A percentile compares a stretch with the other conserved stretches of the same genome.
Evolutionary conservation across 495 filamentous ascomycete genomes (phyloP).

Genomic region (Tuber melanosporum): DNA sequence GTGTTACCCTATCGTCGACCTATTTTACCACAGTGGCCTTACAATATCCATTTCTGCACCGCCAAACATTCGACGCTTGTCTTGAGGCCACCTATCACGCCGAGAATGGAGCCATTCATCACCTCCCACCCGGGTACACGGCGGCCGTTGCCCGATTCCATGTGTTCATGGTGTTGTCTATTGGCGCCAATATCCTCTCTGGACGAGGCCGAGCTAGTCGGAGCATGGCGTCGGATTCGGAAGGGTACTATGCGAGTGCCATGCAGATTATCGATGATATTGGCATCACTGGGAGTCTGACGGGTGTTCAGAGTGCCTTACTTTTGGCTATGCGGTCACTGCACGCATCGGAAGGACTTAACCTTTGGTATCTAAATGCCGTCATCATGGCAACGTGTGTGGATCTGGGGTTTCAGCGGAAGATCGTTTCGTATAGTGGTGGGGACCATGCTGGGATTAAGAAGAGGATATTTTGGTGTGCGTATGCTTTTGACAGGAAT

Average conservation of each 20-base stretch:
- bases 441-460: constrained; percentile 34
- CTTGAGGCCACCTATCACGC: constrained; percentile 29
- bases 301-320: constrained; percentile 33
- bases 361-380: constrained; percentile 40
- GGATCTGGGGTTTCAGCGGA: constrained; percentile 39
- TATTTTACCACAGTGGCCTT: constrained; percentile 38
- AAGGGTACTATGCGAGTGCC: constrained; percentile 39
- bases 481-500: constrained; percentile 50
- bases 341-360: constrained; percentile 26
- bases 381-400: constrained; percentile 39
- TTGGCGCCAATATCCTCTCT: constrained; percentile 36
- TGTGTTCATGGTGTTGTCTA: constrained; percentile 40
- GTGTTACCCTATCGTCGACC: constrained; percentile 18
- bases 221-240: constrained; percentile 30
- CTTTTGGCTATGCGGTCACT: constrained; percentile 39
- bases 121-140: constrained; percentile 33
- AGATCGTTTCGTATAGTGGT: constrained; percentile 19
- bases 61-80: constrained; percentile 37
- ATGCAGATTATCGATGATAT: constrained; percentile 32
- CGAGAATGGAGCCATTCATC: constrained; percentile 10
- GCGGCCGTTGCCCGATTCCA: constrained; percentile 38
- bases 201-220: constrained; percentile 8
- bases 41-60: constrained; percentile 41
- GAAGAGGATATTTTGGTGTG: constrained; percentile 50
- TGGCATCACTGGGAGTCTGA: constrained; percentile 36